Evolutionary conservation across 805 yeast genomes (phyloP), one percentile per base, ranked within the genome.

Genomic region (Wickerhamomyces chambardii): DNA sequence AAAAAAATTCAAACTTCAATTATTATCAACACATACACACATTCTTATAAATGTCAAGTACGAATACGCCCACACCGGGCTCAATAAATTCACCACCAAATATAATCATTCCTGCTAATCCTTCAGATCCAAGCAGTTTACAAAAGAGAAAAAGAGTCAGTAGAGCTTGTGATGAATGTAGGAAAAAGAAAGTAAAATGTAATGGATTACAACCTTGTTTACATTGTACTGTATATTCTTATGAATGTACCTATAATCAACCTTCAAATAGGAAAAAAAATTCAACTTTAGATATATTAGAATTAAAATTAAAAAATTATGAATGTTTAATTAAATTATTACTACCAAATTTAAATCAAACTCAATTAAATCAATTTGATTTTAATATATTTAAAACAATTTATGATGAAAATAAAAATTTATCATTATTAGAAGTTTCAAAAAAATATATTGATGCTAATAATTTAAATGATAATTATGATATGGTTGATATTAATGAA

Each of bases 161-260:
- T 2, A 59, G 84, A 36, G 92, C 92, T 3, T 83, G 92, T 49
- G 83, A 77, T 46, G 76, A 72, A 43, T 82, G 92, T 53, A 67
- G 90, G 16, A 72, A 70, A 56, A 81, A 79, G 57, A 83, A 83
- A 51, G 84, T 81, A 42, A 78, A 79, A 51, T 83, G 94, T 56
- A 87, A 81, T 52, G 92, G 90, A 5, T 70, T 71, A 46, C 79
- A 72, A 46, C 92, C 90, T 1, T 83, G 94, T 54, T 70, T 74
- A 24, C 85, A 78, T 54, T 86, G 95, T 49, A 77, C 89, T 1
- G 92, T 82, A 1, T 83, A 82, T 55, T 73, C 82, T 15, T 78
- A 80, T 52, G 73, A 68, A 31, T 82, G 92, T 53, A 72, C 85
- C 1, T 83, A 82, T 49, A 18, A 78, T 44, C 81, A 78, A 49